Base-by-base conservation (phyloP, 2,329 filamentous ascomycete genomes). In the Venturia oleaginea region DNA sequence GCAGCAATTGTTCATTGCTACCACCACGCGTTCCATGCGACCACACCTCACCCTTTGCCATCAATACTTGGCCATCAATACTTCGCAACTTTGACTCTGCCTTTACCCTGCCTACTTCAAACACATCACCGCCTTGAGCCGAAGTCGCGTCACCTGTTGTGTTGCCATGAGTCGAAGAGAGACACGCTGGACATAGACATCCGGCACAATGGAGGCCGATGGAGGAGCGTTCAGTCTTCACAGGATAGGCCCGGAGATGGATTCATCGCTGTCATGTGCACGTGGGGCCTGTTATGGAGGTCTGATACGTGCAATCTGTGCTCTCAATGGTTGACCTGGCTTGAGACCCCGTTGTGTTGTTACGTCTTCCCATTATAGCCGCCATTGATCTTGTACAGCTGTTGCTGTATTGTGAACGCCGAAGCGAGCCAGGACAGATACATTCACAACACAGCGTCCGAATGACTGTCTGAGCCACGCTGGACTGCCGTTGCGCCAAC, bases 371-470 rank as follows among this genome's bases (percentile, higher is more conserved):
- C 51, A 57, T 57, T 57, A 19, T 57, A 57, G 19, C 51, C 51
- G 51, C 51, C 10, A 57, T 30, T 30, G 48, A 27, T 57, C 51
- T 30, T 30, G 30, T 22, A 32, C 51, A 57, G 30, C 30, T 57
- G 51, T 57, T n/a, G 27, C 51, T 32, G 51, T 34, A n/a, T 57
- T 10, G 24, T 32, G 22, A 32, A 34, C 27, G 27, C 51, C 46
- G 46, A 57, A n/a, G 27, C 51, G 27, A 34, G 51, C 51, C 51
- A 57, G 27, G 51, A 57, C 51, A 57, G 51, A 57, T 19, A n/a
- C 51, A 57, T 34, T 57, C 51, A 57, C 30, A 32, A 57, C 51
- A 57, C 27, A 22, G 8, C 15, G 10, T 34, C 51, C 51, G 51
- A 57, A 57, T 57, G 51, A 57, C 51, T 51, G 19, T 8, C 51